Evolutionary conservation across 2,329 filamentous ascomycete species (phyloP), one percentile per base, ranked within the genome.

Genomic region (Neobulgaria alba): DNA sequence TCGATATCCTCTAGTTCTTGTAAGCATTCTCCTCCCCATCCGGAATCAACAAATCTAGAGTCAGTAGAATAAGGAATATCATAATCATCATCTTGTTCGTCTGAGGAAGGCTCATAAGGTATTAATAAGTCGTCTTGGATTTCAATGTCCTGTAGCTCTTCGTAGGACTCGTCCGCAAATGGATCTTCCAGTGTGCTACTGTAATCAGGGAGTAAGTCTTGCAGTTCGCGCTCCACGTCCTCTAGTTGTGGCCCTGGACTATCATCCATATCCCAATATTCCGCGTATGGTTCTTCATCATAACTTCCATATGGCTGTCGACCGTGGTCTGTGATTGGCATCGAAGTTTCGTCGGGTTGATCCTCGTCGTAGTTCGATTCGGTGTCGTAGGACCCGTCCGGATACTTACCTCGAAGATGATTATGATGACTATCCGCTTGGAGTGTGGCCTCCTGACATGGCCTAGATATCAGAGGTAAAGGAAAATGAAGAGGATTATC

Each of bases 1-100:
- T 98, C 92, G 65, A 98, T 98, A 59, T 98, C 92, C 76, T 98
- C 92, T 96, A 71, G 64, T 65, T 82, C 73, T 73, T 77, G 84
- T 95, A 88, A 95, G 87, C 81, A 82, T 69, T 85, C 76, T 67
- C 74, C 74, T 63, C 73, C 79, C 81, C 80, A 89, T 45, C 79
- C 81, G 54, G 75, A 79, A 61, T 85, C 78, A 70, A 83, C 63
- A 63, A 77, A 83, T 64, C 71, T 71, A 45, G 72, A 60, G 58
- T 84, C 71, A 61, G 70, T 61, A 63, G 58, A 55, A 47, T 51
- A 58, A 50, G 54, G 66, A 64, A 62, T 71, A 65, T 58, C 63
- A 69, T 70, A 70, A 61, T 76, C 69, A 68, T 81, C 78, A 76
- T 82, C 79, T 68, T 64, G 60, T 48, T 73, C 70, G 55, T 71